These are phyloP conservation scores for Lasiosphaeriaceae sp. DNA, from an alignment of 495 filamentous ascomycete genomes.

Conservation along the genomic window DNA sequence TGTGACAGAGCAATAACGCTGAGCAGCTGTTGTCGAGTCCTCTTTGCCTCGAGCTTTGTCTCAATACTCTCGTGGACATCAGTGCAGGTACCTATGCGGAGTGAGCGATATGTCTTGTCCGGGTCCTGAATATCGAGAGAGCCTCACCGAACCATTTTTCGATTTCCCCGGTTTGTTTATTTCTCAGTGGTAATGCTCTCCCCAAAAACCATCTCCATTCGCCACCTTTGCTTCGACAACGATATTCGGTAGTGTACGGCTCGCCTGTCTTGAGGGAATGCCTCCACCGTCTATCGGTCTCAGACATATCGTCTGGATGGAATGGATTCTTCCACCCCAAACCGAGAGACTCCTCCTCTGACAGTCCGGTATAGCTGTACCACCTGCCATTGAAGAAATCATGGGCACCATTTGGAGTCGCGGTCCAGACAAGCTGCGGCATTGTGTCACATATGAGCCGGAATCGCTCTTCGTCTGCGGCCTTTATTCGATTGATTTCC, in stretches of 20 bases:
- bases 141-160: constrained; percentile 65
- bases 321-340: constrained; percentile 39
- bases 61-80: constrained; percentile 64
- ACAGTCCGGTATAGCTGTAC: constrained; percentile 68
- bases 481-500: constrained; percentile 56
- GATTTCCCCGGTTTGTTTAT: constrained; percentile 57
- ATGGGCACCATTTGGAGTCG: constrained; percentile 51
- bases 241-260: constrained; percentile 62
- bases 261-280: constrained; percentile 60
- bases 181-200: constrained; percentile 57
- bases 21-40: constrained; percentile 58
- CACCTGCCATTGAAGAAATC: constrained; percentile 68
- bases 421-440: constrained; percentile 67
- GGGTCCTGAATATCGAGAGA: background rate
- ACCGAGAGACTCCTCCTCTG: constrained; percentile 46
- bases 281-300: constrained; percentile 47
- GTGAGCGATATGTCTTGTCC: background rate
- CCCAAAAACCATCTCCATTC: constrained; percentile 72
- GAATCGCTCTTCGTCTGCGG: constrained; percentile 63
- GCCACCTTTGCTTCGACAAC: constrained; percentile 57
- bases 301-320: constrained; percentile 55
- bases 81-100: constrained; percentile 48
- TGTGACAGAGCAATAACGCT: constrained; percentile 65
- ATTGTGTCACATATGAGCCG: constrained; percentile 66
- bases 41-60: constrained; percentile 53